Base-by-base conservation (phyloP, 768 basidiomycete genomes). In the Mycena vulgaris region DNA sequence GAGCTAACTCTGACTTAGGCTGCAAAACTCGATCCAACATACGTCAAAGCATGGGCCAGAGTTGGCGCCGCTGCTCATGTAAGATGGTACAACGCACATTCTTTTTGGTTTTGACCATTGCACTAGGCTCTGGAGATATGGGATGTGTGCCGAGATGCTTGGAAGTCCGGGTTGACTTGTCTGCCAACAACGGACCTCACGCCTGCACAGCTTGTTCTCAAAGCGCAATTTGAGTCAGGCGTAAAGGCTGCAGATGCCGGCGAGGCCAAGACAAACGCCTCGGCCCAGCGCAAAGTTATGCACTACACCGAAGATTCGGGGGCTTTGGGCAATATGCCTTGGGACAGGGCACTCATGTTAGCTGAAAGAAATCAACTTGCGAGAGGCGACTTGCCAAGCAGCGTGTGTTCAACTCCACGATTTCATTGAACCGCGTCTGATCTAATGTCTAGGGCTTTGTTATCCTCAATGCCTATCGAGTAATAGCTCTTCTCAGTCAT, bases 21-120 rank as follows among this genome's bases (percentile, higher is more conserved):
- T 19, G 80, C 79, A 14, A 70, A 80, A 28, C 69, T 84, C 13
- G 83, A 86, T 70, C 80, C 85, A 17, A 75, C 69, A 3, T 86
- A 84, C 63, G 76, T 77, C 3, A 86, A 86, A 70, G 84, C 78
- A 23, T 86, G 83, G 82, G 80, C 78, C 25, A 75, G 86, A 63
- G 77, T 83, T 17, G 85, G 78, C 25, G 75, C 79, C 21, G 83
- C 79, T 16, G 58, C 73, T 21, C 75, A 78, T 51, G 83, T 84
- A 47, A 70, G 75, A 70, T 3, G 8, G 37, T 3, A 11, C 37
- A 28, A 8, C 16, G 21, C 39, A n/a, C n/a, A n/a, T n/a, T n/a
- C n/a, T n/a, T n/a, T n/a, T n/a, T 1, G 21, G 11, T 21, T 30
- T 3, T 6, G n/a, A 33, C 21, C 10, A 19, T 25, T 21, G 6